Evolutionary conservation across 257 asterid genomes (phyloP), one percentile per base, ranked within the genome.

Genomic region (Solanum tacnaense): DNA sequence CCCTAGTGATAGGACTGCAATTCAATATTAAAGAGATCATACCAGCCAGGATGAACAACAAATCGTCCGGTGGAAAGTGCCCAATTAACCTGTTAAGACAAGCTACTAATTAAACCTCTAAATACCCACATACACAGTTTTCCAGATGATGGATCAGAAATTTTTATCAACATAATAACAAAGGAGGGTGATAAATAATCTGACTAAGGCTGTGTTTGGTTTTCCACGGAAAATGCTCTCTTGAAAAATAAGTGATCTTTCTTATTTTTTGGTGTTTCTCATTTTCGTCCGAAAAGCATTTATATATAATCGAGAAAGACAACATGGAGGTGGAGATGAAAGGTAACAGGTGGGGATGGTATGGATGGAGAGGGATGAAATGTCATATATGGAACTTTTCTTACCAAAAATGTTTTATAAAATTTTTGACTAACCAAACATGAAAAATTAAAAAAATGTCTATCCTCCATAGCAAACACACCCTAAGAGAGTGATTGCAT

Each of bases 21-120:
- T 65, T 25, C 39, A 6, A 74, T 78, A 67, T 29, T 72, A 76
- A 29, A 84, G 86, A 86, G 56, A 84, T 79, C 94, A 87, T 94
- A 97, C 99, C 99, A 97, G 94, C 98, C 98, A 75, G 99, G 99
- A 90, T 94, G 93, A 88, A 97, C 99, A 38, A 95, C 99, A 89
- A 90, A 94, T 95, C 92, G 94, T 88, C 98, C 98, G 0, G 68
- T 90, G 25, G 95, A 90, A 83, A 92, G 91, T 84, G 99, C 99
- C 99, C 99, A 96, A 72, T 96, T 94, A 83, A 97, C 99, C 99
- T 97, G 89, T 91, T 84, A 41, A 71, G 44, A 49, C 38, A 46
- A 49, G 25, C 81, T 44, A 81, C n/a, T 23, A 83, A 83, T 83
- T 75, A 88, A 36, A 86, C 44, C 27, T 46, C 86, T 27, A 49